Conservation (phyloP, 2,329 filamentous ascomycete species). For the Dothiorella sarmentorum region DNA sequence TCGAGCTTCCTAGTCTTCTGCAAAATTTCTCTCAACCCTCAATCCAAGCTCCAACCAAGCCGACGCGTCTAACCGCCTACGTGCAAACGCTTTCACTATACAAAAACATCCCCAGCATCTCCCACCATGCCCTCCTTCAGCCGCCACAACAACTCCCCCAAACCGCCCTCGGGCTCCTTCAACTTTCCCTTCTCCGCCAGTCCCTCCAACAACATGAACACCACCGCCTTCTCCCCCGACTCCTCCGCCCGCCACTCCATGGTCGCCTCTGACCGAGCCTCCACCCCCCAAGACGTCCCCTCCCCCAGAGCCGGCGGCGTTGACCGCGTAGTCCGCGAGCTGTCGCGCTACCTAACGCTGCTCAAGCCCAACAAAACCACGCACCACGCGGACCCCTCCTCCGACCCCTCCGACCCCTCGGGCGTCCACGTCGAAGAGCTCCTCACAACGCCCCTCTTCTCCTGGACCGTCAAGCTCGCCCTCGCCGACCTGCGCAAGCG, state of each 20-base stretch:
- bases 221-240: not conserved
- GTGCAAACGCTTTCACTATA: not conserved
- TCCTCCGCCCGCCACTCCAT: not conserved
- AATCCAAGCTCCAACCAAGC: not conserved
- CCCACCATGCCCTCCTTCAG: not conserved
- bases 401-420: not conserved
- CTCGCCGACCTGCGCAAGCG: not conserved
- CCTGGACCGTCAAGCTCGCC: slow-evolving; percentile 13
- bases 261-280: not conserved
- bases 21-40: not conserved
- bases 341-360: not conserved
- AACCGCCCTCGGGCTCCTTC: not conserved
- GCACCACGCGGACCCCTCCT: not conserved
- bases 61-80: not conserved
- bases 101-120: not conserved
- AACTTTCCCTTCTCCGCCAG: not conserved
- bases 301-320: not conserved
- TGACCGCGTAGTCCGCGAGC: slow-evolving; percentile 6
- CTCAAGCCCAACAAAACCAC: not conserved
- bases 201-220: not conserved
- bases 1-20: not conserved
- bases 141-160: not conserved
- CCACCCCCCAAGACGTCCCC: not conserved
- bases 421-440: slow-evolving; percentile 10
- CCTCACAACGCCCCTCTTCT: slow-evolving; percentile 8